Percentiles rank a stretch among this genome's conserved stretches.
Conservation (phyloP, 305 asterid genomes). For the Galium porrigens region DNA sequence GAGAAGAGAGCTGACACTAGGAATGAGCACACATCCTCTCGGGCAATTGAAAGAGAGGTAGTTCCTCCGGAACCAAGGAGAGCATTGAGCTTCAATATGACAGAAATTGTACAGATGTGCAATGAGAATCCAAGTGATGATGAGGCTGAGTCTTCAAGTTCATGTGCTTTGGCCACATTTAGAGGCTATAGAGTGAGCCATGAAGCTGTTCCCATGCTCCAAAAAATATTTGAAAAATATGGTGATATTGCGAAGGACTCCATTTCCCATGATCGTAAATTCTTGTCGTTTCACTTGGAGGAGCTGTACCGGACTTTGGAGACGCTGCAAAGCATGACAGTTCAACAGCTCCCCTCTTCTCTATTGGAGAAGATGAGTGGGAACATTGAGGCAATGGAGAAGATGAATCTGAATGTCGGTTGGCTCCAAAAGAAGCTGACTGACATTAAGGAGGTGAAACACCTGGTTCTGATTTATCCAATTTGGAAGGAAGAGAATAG, state of each 20-base stretch:
- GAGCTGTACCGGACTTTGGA: conserved; percentile 17
- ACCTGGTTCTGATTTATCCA: background rate
- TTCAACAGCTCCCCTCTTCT: conserved; percentile 10
- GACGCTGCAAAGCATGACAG: conserved; percentile 11
- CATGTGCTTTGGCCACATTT: background rate
- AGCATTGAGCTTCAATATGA: background rate
- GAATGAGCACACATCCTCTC: too few relatives aligned
- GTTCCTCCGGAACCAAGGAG: background rate
- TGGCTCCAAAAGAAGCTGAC: background rate
- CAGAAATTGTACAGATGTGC: background rate
- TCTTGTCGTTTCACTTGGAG: conserved; percentile 19
- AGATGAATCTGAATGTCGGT: background rate
- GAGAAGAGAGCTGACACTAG: background rate
- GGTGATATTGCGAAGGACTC: conserved; percentile 24
- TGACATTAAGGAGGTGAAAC: background rate
- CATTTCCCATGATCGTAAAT: conserved; percentile 6
- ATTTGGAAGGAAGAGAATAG: background rate
- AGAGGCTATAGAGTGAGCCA: conserved; percentile 18
- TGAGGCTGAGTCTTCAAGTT: conserved; percentile 13
- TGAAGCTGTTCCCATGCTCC: conserved; percentile 18
- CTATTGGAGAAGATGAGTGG: conserved; percentile 16
- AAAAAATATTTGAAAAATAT: conserved; percentile 16
- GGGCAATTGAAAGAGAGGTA: too few relatives aligned
- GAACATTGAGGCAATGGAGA: background rate
- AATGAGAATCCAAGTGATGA: conserved; percentile 7